Evolutionary conservation across 192 early-diverging fungal species (phyloP).

Genomic region (Blastocladiella britannica): DNA sequence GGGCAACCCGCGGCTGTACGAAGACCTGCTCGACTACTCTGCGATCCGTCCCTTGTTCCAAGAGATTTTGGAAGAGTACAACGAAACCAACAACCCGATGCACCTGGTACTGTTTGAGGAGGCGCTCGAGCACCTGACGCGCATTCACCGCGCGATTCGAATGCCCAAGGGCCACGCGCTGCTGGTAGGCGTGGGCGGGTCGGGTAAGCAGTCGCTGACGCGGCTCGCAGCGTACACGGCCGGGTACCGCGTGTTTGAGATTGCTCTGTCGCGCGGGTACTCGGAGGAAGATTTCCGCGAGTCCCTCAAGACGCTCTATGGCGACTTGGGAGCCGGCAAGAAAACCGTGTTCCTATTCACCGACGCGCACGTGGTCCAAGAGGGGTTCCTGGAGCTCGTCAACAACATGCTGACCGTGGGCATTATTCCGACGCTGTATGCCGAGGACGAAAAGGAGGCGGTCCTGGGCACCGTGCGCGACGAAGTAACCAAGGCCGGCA

Average conservation of each 20-base stretch:
- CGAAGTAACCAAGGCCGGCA: constrained; percentile 84
- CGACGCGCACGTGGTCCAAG: constrained; percentile 94
- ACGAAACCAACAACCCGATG: constrained; percentile 97
- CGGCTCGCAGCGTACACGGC: constrained; percentile 99
- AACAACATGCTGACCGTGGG: constrained; percentile 96
- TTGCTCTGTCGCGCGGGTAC: constrained; percentile 92
- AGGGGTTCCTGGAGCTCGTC: constrained; percentile 97
- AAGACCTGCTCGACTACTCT: constrained; percentile 35
- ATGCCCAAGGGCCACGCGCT: constrained; percentile 95
- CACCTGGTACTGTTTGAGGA: constrained; percentile 92
- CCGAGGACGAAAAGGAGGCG: constrained; percentile 89
- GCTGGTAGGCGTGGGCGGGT: constrained; percentile 90
- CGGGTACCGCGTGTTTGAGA: constrained; percentile 81
- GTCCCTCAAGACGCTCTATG: constrained; percentile 69
- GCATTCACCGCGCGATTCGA: constrained; percentile 93
- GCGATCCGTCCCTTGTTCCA: constrained; percentile 53
- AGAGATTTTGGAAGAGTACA: constrained; percentile 88
- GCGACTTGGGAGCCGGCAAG: constrained; percentile 80
- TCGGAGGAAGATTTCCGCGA: constrained; percentile 92
- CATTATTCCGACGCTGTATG: constrained; percentile 89
- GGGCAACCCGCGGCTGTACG: constrained; percentile 30
- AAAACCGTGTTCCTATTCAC: constrained; percentile 96
- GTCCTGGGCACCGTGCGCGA: constrained; percentile 83
- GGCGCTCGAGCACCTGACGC: constrained; percentile 87
- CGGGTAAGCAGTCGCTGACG: constrained; percentile 92